phyloP scores from a whole-genome alignment of 345 rosid genomes.

The Erucastrum elatum region DNA sequence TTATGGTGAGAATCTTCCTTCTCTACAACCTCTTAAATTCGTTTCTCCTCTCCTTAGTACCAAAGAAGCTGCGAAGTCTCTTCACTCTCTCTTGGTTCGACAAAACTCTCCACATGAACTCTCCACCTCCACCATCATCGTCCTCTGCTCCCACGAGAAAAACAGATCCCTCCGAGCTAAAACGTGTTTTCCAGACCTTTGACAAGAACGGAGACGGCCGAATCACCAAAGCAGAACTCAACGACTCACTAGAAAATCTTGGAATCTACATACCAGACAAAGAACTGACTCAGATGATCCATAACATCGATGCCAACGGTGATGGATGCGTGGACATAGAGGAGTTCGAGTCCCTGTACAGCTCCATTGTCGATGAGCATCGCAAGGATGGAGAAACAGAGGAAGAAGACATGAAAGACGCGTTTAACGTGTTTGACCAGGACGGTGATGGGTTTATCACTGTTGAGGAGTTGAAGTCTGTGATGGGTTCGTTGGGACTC shows the following conservation, averaged over 20 bases:
- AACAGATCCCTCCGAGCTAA: slow-evolving; percentile 37
- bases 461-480: slow-evolving; percentile 39
- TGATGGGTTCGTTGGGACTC: slow-evolving; percentile 40
- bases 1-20: slow-evolving; percentile 39
- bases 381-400: slow-evolving; percentile 38
- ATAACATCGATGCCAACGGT: slow-evolving; percentile 36
- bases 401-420: slow-evolving; percentile 45
- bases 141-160: neutral
- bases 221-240: slow-evolving; percentile 41
- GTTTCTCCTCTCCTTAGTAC: slow-evolving; percentile 36
- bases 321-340: slow-evolving; percentile 43
- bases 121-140: neutral
- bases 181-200: slow-evolving; percentile 40
- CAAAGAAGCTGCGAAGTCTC: slow-evolving; percentile 33
- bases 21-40: slow-evolving; percentile 36
- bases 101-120: slow-evolving; percentile 15
- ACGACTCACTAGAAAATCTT: slow-evolving; percentile 39
- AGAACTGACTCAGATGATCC: slow-evolving; percentile 39
- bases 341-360: slow-evolving; percentile 38
- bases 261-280: slow-evolving; percentile 43
- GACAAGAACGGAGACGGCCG: slow-evolving; percentile 43
- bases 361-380: slow-evolving; percentile 35
- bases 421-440: slow-evolving; percentile 43
- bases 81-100: slow-evolving; percentile 41
- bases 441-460: slow-evolving; percentile 43